Percentiles rank a stretch among this genome's conserved stretches.
phyloP scores from a whole-genome alignment of 2,329 filamentous ascomycete genomes.

The Didymosphaeria variabile region DNA sequence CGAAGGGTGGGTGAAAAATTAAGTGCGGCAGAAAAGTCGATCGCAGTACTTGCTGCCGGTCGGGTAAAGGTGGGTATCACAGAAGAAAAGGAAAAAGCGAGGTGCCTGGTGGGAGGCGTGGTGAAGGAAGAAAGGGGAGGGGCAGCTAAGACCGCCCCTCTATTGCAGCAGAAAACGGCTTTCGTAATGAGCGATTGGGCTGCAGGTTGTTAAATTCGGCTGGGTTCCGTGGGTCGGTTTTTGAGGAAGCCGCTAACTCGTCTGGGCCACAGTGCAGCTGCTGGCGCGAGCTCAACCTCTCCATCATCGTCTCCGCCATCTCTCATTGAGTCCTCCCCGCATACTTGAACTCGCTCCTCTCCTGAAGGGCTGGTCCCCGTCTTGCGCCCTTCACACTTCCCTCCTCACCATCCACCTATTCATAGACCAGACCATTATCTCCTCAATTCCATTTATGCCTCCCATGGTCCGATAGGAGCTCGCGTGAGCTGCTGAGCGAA shows the following conservation, averaged over 20 bases:
- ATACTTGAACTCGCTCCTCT: conserved; percentile 9
- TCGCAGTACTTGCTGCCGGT: conserved; percentile 60
- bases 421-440: not conserved
- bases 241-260: conserved; percentile 3
- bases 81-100: conserved; percentile 59
- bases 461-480: conserved; percentile 6
- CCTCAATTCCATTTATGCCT: not conserved
- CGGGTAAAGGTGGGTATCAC: conserved; percentile 62
- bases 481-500: conserved; percentile 1
- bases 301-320: not conserved
- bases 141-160: conserved; percentile 42
- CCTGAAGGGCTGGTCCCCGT: conserved; percentile 27
- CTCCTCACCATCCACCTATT: not conserved
- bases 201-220: conserved; percentile 8
- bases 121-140: conserved; percentile 29
- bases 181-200: conserved; percentile 9
- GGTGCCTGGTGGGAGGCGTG: conserved; percentile 50
- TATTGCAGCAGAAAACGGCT: conserved; percentile 21
- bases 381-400: conserved; percentile 8
- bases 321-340: conserved; percentile 2
- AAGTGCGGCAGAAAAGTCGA: conserved; percentile 49
- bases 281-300: conserved; percentile 4
- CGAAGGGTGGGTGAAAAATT: conserved; percentile 50
- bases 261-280: not conserved
- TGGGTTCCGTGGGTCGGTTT: conserved; percentile 5